Evolutionary conservation across 352 stramenopile species (phyloP).

Genomic region (Pythium rishiriense): DNA sequence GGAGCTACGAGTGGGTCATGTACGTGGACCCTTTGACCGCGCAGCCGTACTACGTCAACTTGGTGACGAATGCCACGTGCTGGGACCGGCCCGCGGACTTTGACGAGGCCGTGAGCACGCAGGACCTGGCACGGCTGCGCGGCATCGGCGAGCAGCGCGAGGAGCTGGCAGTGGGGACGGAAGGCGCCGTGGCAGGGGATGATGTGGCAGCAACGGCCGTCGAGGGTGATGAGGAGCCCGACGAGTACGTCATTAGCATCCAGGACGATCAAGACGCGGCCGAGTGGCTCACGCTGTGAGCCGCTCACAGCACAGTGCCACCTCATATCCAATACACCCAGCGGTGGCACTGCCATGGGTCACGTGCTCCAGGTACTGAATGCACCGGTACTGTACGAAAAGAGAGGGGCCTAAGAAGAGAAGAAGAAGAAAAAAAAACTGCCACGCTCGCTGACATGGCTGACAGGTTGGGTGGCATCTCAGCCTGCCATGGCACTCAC

Average conservation of each 20-base stretch:
- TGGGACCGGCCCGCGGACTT: slow-evolving; percentile 48
- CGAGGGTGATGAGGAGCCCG: slow-evolving; percentile 33
- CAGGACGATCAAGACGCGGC: slow-evolving; percentile 18
- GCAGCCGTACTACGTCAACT: slow-evolving; percentile 56
- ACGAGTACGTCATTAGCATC: slow-evolving; percentile 42
- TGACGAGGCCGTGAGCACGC: slow-evolving; percentile 1
- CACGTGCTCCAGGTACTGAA: too few species aligned
- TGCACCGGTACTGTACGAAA: too few species aligned
- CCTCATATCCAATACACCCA: neutral
- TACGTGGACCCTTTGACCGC: slow-evolving; percentile 48
- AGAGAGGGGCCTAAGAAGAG: too few species aligned
- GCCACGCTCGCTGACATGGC: neutral
- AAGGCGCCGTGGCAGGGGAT: neutral
- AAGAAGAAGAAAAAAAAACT: neutral
- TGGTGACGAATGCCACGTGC: slow-evolving; percentile 43
- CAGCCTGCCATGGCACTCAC: neutral
- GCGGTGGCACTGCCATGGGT: neutral
- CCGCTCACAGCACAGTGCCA: too few species aligned
- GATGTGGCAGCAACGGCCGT: neutral
- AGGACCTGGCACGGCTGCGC: slow-evolving; percentile 3
- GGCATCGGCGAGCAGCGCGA: slow-evolving; percentile 13
- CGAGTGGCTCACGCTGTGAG: slow-evolving; percentile 7
- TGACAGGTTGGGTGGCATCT: neutral
- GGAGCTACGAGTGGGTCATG: slow-evolving; percentile 35
- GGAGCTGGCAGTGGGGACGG: neutral